Base-by-base conservation (phyloP, 139 green algal species). In the Chlamydomonas sp. region DNA sequence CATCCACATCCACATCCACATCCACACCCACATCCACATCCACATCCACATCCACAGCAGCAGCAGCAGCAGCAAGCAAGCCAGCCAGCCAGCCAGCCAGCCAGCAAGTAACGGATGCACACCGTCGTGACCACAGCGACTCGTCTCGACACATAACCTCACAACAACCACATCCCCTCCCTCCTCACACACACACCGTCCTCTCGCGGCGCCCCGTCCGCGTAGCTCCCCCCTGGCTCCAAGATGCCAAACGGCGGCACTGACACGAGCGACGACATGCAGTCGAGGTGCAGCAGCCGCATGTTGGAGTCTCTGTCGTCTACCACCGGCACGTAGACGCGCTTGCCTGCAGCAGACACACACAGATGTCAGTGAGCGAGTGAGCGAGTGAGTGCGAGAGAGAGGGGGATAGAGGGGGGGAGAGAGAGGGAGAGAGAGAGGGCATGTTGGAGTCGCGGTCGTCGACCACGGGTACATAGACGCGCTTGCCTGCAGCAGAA, bases 371-470 rank as follows among this genome's bases (percentile, higher is more conserved):
- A n/a, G n/a, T n/a, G n/a, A n/a, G n/a, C n/a, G n/a, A n/a, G n/a
- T n/a, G n/a, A n/a, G n/a, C n/a, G n/a, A n/a, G n/a, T n/a, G n/a
- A n/a, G n/a, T n/a, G n/a, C n/a, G n/a, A n/a, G n/a, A n/a, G n/a
- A n/a, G n/a, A n/a, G n/a, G n/a, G n/a, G n/a, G n/a, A n/a, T n/a
- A n/a, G n/a, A n/a, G n/a, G n/a, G n/a, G n/a, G n/a, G n/a, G n/a
- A n/a, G n/a, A n/a, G n/a, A n/a, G n/a, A n/a, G n/a, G n/a, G n/a
- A n/a, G n/a, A n/a, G n/a, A n/a, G n/a, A n/a, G n/a, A n/a, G n/a
- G n/a, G 73, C 89, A 95, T 95, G 77, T 92, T 91, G 48, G 78
- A 77, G n/a, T 78, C 39, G 29, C 61, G 77, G 73, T 95, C 88
- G 37, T 84, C 64, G 26, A 95, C 87, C 2, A 90, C 58, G 0